Base-by-base conservation (phyloP, 2,329 filamentous ascomycete genomes). In the Neurospora sp. region DNA sequence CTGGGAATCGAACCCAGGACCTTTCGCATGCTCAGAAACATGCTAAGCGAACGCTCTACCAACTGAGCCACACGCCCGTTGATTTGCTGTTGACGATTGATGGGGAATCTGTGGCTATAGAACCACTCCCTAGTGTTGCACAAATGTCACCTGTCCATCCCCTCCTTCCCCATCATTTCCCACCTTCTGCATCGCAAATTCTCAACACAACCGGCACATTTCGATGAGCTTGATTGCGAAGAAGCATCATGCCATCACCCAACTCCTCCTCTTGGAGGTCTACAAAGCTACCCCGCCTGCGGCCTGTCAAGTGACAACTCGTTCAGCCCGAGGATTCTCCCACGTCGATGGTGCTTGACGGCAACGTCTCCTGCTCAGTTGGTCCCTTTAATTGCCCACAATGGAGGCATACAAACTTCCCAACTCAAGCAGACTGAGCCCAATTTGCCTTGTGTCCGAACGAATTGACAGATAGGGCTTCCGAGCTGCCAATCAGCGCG, bases 1-100 rank as follows among this genome's bases (percentile, higher is more conserved):
- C 72, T 72, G 71, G 72, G 72, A 74, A 74, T 74, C 72, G 72
- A 74, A 74, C 72, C 72, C 71, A 72, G 72, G 71, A 74, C 72
- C 72, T 74, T 74, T 72, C 72, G 72, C 72, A 74, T 70, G 69
- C 70, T 67, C 39, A 12, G 15, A 39, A 66, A 65, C 57, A 74
- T 74, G 72, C 72, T 74, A 74, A 74, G 71, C 71, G 72, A 72
- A 71, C 71, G 71, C 71, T 72, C 71, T 72, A 72, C 71, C 71
- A 72, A 71, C 70, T 72, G 71, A 72, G 72, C 72, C 71, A 74
- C 72, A 73, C 72, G 72, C 72, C 72, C 72, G 66, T 66, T 19
- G 15, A 62, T 62, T 43, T 68, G 11, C 36, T 69, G 15, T 52
- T 41, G 1, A 17, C 4, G 8, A 6, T 6, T 1, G 0, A 8